Conservation (phyloP, 106 monocot species). For the Dioscorea zingiberensis region DNA sequence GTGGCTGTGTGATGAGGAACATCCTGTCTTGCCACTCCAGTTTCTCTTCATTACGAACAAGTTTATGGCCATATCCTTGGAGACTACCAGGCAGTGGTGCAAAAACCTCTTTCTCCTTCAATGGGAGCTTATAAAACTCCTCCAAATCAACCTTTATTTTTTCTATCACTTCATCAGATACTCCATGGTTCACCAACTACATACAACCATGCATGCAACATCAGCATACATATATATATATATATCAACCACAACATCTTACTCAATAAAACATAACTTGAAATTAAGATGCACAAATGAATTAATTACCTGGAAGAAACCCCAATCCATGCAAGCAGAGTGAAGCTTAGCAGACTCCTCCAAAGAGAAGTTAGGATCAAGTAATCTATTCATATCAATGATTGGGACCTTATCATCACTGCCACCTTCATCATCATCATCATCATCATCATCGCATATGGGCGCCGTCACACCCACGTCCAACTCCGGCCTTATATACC, state of each 20-base stretch:
- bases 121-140: constrained; percentile 30
- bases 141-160: constrained; percentile 8
- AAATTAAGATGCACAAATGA: too few species aligned
- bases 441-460: not conserved
- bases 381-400: constrained; percentile 9
- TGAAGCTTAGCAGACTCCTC: constrained; percentile 12
- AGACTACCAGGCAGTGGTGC: constrained; percentile 7
- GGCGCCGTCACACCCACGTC: too few species aligned
- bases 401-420: constrained; percentile 2
- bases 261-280: too few species aligned
- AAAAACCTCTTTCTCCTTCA: constrained; percentile 17
- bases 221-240: too few species aligned
- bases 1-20: constrained; percentile 20
- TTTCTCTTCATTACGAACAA: constrained; percentile 25
- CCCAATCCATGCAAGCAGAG: constrained; percentile 25
- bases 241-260: too few species aligned
- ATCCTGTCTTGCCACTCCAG: constrained; percentile 42
- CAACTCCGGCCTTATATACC: constrained; percentile 14
- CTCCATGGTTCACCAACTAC: constrained; percentile 24
- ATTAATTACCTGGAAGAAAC: constrained; percentile 21
- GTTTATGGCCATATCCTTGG: constrained; percentile 37
- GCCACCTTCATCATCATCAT: constrained; percentile 2
- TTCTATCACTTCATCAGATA: constrained; percentile 11
- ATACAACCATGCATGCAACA: too few species aligned
- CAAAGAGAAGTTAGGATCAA: not conserved